Conservation (phyloP, 2,329 filamentous ascomycete species). For the Bipolaris victoriae region DNA sequence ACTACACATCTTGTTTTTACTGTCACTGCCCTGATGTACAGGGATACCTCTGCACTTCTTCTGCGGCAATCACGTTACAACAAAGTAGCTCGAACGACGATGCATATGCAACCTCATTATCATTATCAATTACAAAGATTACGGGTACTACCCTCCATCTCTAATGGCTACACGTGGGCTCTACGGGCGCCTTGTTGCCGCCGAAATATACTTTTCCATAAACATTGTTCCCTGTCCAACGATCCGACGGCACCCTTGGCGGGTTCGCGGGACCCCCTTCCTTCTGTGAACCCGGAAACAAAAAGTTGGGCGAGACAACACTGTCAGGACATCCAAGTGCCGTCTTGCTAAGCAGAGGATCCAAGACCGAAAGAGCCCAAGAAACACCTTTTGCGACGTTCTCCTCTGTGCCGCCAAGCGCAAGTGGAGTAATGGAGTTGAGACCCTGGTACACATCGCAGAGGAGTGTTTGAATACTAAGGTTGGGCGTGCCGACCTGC, state of each 20-base stretch:
- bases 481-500: conserved; percentile 42
- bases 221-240: conserved; percentile 45
- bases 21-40: too few relatives aligned
- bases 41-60: background rate
- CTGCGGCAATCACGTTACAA: background rate
- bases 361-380: conserved; percentile 42
- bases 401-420: conserved; percentile 33
- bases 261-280: conserved; percentile 39
- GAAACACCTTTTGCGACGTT: conserved; percentile 25
- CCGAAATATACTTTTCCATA: conserved; percentile 46
- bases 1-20: background rate
- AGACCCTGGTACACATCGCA: conserved; percentile 47
- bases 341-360: conserved; percentile 34
- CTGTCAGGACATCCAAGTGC: conserved; percentile 44
- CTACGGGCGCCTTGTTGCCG: conserved; percentile 26
- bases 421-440: conserved; percentile 45
- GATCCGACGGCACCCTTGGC: conserved; percentile 27
- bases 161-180: conserved; percentile 18
- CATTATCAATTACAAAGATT: background rate
- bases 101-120: too few relatives aligned
- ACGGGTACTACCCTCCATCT: background rate
- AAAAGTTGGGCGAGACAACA: conserved; percentile 34
- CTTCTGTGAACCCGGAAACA: conserved; percentile 37
- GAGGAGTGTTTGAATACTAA: conserved; percentile 39
- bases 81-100: too few relatives aligned